Conservation (phyloP, 1,284 basidiomycete species). For the Naganishia sp. region DNA sequence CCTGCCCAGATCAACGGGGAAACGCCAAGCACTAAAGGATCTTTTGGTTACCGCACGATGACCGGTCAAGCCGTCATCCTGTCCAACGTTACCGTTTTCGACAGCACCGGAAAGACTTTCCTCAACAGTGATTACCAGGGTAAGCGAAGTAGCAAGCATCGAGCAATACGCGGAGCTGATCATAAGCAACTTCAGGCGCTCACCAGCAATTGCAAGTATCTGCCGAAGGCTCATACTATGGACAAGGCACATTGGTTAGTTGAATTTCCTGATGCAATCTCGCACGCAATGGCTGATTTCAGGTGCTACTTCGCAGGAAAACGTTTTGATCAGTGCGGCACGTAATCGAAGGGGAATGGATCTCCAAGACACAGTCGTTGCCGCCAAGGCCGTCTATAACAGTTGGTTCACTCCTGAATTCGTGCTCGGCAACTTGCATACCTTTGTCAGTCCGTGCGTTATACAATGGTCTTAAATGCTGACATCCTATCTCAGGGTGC, state of each 20-base stretch:
- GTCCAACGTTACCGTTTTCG: slow-evolving; percentile 15
- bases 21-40: not conserved
- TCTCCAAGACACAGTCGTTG: slow-evolving; percentile 14
- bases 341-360: slow-evolving; percentile 12
- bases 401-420: slow-evolving; percentile 18
- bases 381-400: slow-evolving; percentile 17
- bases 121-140: slow-evolving; percentile 17
- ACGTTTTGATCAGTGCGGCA: slow-evolving; percentile 11
- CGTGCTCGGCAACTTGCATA: slow-evolving; percentile 12
- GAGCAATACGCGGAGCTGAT: too few relatives aligned
- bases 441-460: not conserved
- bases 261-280: not conserved
- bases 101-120: slow-evolving; percentile 3
- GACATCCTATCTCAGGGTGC: not conserved
- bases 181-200: not conserved
- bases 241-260: slow-evolving; percentile 8
- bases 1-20: slow-evolving; percentile 10
- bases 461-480: not conserved
- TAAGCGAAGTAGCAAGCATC: not conserved
- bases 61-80: slow-evolving; percentile 16
- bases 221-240: slow-evolving; percentile 12
- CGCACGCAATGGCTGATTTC: not conserved
- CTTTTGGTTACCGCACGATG: slow-evolving; percentile 9
- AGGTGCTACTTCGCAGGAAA: not conserved
- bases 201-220: slow-evolving; percentile 14